Base-by-base conservation (phyloP, 257 asterid species). In the Solanum chmielewskii region DNA sequence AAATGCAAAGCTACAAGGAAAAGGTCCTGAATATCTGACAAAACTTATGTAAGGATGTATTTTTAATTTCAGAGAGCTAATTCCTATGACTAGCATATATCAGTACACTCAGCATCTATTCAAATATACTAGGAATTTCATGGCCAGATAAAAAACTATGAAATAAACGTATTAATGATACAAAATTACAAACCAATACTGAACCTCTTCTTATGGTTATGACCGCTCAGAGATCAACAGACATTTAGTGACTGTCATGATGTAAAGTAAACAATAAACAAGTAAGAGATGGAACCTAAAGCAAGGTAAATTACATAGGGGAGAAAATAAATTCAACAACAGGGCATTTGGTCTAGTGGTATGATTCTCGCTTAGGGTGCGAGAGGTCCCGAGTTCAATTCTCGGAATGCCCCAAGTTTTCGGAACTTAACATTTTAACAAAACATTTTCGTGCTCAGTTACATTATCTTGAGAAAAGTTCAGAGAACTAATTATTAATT, bases 351-450 rank as follows among this genome's bases (percentile, higher is more conserved):
- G 93, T 94, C 97, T 94, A 93, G 95, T 91, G 95, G 97, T 90
- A 91, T 93, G 95, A 94, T 92, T 93, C 94, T 94, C 93, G 93
- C 94, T 93, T 93, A 93, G 96, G 97, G 97, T 94, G 96, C 93
- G 92, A 93, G 97, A 92, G 98, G 98, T 92, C 94, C 95, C 93
- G 95, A 92, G 95, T 94, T 94, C 96, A 93, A 94, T 94, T 94
- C 95, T 92, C 94, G 93, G 94, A 94, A 92, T 92, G 96, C 96
- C 96, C 95, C 96, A 59, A 2, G 10, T 59, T 66, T 13, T 69
- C 39, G 4, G 21, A 68, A 68, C 20, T 29, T 29, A 8, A 27
- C 21, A 8, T 11, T 68, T 29, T 68, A 68, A 68, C 23, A 68
- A 20, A n/a, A 66, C 35, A 66, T 52, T 69, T 41, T 69, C 41